Base-by-base conservation (phyloP, 139 green algal species). In the Coccomyxa sp. region DNA sequence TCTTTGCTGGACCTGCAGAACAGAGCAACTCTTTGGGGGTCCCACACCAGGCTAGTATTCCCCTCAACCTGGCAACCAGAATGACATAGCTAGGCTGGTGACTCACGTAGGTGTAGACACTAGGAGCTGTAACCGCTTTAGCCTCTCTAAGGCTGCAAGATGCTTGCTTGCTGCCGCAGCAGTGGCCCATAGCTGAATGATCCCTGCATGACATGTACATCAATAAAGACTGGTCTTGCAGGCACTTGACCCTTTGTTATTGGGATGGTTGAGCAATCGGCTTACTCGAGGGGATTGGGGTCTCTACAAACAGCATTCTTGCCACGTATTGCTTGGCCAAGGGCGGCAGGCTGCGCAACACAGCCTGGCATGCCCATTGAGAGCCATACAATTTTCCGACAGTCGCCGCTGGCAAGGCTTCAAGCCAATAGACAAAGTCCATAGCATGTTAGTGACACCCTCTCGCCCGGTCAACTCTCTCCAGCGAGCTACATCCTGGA, bases 301-400 rank as follows among this genome's bases (percentile, higher is more conserved):
- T 27, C 36, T 88, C 78, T 24, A 90, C 18, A 70, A 91, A 88
- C 54, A 96, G 77, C 55, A 95, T 74, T 10, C 91, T 81, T 38
- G 93, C 44, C 7, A 94, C 84, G 69, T 94, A 92, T 40, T 90
- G 86, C 81, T 92, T 89, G 6, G 88, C 89, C 12, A 95, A 74
- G 0, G 86, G 79, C 34, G 87, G 84, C 77, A 97, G 78, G 22
- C 86, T 88, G 12, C 91, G 86, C 41, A 97, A 85, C n/a, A 97
- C 79, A 9, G 91, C 93, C 73, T 92, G 87, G 71, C 82, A 90
- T 0, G 88, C 92, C 85, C 87, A 94, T 8, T 83, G 89, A 70
- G 76, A 87, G 24, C 80, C 55, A 75, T 93, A 95, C 37, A 95
- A 73, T 16, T 68, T 64, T 29, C n/a, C 36, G 6, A 90, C 83